Evolutionary conservation across 192 early-diverging fungal genomes (phyloP).

Genomic region (Backusella tarrabulga): DNA sequence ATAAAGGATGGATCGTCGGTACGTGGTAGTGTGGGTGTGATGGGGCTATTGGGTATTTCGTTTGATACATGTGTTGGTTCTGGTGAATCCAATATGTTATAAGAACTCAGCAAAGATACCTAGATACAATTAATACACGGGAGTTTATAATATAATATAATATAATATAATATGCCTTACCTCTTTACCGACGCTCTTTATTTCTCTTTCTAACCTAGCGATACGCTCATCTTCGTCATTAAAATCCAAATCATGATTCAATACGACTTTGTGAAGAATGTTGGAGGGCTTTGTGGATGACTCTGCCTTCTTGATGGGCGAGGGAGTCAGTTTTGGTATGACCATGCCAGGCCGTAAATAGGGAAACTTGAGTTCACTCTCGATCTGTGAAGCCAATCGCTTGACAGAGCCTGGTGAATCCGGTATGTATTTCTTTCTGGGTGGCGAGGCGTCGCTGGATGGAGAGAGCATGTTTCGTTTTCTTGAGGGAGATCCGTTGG

Average conservation of each 20-base stretch:
- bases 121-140: neutral
- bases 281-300: neutral
- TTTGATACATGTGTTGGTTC: neutral
- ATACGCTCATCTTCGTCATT: neutral
- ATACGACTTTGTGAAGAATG: neutral
- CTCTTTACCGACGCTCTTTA: constrained; percentile 4
- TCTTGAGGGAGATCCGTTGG: neutral
- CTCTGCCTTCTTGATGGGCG: neutral
- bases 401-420: neutral
- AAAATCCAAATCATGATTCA: neutral
- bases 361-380: neutral
- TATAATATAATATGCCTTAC: neutral
- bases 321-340: neutral
- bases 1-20: neutral
- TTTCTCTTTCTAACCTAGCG: neutral
- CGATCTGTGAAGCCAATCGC: neutral
- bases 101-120: neutral
- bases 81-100: neutral
- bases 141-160: no score
- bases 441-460: neutral
- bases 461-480: neutral
- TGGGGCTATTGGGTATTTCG: neutral
- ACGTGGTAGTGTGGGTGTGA: neutral
- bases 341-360: neutral
- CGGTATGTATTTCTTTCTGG: neutral